Base-by-base conservation (phyloP, 2,329 filamentous ascomycete genomes). In the Aureobasidium leucospermi region DNA sequence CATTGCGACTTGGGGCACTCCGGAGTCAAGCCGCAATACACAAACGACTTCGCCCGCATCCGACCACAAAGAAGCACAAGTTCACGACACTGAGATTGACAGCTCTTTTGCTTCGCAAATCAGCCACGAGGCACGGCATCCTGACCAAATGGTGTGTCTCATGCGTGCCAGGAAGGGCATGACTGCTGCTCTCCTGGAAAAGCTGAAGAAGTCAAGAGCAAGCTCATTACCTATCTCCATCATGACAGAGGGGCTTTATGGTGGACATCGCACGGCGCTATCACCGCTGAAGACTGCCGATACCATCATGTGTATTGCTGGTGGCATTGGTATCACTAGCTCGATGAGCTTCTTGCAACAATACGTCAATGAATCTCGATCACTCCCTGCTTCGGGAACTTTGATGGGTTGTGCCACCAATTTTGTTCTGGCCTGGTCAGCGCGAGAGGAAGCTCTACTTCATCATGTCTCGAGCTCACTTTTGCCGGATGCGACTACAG, bases 251-350 rank as follows among this genome's bases (percentile, higher is more conserved):
- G 73, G 73, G 6, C 69, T 73, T 0, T 77, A 79, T 65, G 63
- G 66, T 19, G 67, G 67, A 58, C 39, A n/a, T 43, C 28, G 47
- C 31, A 16, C 60, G 39, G 8, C 42, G 29, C 15, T 52, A 49
- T n/a, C 28, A 28, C 63, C 70, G 65, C 58, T 63, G 65, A 11
- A 64, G 61, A 32, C 28, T 23, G 2, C 61, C 60, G n/a, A 46
- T 74, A 13, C 63, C 19, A 57, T 80, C 1, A 61, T 81, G 8
- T 71, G 76, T 48, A 71, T 81, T 41, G 75, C 68, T 1, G 79
- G 79, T 16, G 79, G 78, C 8, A 76, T 80, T 31, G 78, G 78
- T 45, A 77, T 81, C 64, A 80, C 78, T 0, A 75, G 69, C 2
- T 47, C 36, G 4, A 55, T 55, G 38, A 43, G 51, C n/a, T 55